Conservation (phyloP, 768 basidiomycete species). For the Pleurotus eryngii region DNA sequence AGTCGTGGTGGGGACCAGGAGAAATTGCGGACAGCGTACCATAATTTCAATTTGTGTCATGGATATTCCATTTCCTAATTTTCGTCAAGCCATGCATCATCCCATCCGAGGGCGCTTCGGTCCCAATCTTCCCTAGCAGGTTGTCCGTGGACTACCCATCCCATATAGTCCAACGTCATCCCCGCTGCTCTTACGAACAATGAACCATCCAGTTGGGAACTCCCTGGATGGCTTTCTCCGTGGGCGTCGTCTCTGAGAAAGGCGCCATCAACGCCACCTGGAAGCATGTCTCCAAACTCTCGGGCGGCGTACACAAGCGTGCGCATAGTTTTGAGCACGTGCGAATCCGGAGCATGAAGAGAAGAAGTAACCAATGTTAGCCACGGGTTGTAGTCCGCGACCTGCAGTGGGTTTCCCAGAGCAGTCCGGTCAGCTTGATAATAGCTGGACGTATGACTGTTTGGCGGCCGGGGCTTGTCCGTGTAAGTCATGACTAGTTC, state of each 20-base stretch:
- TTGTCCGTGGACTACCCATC: slow-evolving; percentile 55
- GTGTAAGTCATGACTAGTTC: slow-evolving; percentile 45
- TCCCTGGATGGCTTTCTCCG: slow-evolving; percentile 44
- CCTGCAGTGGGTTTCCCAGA: slow-evolving; percentile 32
- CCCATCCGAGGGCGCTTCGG: slow-evolving; percentile 55
- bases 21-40: no score
- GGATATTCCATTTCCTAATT: neutral
- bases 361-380: slow-evolving; percentile 41
- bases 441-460: neutral
- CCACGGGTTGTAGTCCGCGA: slow-evolving; percentile 49
- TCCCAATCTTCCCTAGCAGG: slow-evolving; percentile 47
- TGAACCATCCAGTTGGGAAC: slow-evolving; percentile 47
- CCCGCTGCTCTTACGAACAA: slow-evolving; percentile 58
- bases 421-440: slow-evolving; percentile 17
- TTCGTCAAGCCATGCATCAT: slow-evolving; percentile 45
- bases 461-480: slow-evolving; percentile 38
- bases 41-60: no score
- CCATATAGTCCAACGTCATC: slow-evolving; percentile 49
- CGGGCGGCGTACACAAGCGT: slow-evolving; percentile 44
- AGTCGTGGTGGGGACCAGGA: neutral
- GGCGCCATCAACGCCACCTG: slow-evolving; percentile 40
- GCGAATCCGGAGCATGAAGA: slow-evolving; percentile 49
- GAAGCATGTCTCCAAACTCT: slow-evolving; percentile 39
- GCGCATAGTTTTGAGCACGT: slow-evolving; percentile 49
- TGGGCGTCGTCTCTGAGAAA: slow-evolving; percentile 27